phyloP scores from a whole-genome alignment of 139 green algal genomes.

The Protoeuglena noctilucae region DNA sequence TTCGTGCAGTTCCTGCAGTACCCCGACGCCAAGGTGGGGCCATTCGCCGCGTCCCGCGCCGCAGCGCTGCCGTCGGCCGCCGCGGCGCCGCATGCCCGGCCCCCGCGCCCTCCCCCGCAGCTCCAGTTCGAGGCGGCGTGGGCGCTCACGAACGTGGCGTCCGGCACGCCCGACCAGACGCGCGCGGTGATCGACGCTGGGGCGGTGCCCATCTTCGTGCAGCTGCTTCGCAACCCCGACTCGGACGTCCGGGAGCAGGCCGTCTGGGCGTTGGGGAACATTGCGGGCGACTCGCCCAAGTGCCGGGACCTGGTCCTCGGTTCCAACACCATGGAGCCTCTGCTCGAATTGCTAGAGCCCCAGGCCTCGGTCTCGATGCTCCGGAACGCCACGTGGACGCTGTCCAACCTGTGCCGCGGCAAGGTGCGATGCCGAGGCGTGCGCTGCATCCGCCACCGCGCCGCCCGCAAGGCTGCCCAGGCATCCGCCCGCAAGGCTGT shows the following conservation, averaged over 20 bases:
- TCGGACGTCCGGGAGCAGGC: conserved; percentile 37
- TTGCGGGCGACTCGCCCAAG: conserved; percentile 81
- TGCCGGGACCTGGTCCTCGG: conserved; percentile 89
- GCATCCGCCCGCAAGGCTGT: no score
- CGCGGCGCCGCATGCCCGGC: neutral
- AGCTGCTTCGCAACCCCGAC: conserved; percentile 62
- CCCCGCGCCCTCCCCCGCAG: neutral
- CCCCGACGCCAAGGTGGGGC: conserved; percentile 32
- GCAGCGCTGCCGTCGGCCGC: neutral
- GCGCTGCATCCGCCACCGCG: neutral
- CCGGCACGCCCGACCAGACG: conserved; percentile 90
- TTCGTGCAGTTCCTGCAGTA: conserved; percentile 94
- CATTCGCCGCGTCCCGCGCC: no score
- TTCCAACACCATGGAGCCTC: conserved; percentile 60
- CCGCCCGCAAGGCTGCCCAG: no score
- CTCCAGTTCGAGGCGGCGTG: conserved; percentile 90
- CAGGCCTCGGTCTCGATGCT: neutral
- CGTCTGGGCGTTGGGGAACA: conserved; percentile 98
- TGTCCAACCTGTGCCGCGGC: conserved; percentile 98
- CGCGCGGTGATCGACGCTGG: conserved; percentile 89
- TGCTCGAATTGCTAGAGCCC: conserved; percentile 60
- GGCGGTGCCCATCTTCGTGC: conserved; percentile 95
- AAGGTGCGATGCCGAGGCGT: no score
- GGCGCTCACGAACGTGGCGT: conserved; percentile 98
- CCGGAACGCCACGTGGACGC: conserved; percentile 98